Percentiles rank a stretch among this genome's conserved stretches.
phyloP scores from a whole-genome alignment of 129 eudicot genomes.

The Centrapalus pauciflorus region DNA sequence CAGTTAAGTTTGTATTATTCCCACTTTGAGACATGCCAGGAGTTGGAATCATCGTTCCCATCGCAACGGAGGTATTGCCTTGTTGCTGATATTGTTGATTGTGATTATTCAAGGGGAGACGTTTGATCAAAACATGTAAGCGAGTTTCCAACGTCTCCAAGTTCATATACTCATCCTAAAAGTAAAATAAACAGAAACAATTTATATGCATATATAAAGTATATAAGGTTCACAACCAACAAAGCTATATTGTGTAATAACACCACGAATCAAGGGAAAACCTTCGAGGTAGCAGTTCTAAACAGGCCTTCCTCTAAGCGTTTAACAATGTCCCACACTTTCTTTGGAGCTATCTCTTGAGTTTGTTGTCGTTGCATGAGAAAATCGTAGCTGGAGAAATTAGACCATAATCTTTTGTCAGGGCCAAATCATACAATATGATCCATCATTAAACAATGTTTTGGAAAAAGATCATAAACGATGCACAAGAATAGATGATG shows the following conservation, averaged over 20 bases:
- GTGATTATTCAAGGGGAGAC: conserved; percentile 33
- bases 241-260: neutral
- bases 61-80: conserved; percentile 47
- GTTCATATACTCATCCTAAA: conserved; percentile 79
- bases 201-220: neutral
- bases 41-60: conserved; percentile 89
- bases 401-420: neutral
- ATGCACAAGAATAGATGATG: too few species aligned
- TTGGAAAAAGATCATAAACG: too few species aligned
- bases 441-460: too few species aligned
- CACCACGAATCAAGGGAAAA: conserved; percentile 6
- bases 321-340: conserved; percentile 47
- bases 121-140: conserved; percentile 44
- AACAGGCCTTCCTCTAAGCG: conserved; percentile 78
- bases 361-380: conserved; percentile 49
- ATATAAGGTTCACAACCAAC: neutral
- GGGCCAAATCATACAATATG: neutral
- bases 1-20: conserved; percentile 45
- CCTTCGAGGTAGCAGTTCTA: conserved; percentile 61
- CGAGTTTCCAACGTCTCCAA: conserved; percentile 65
- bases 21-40: conserved; percentile 83
- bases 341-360: conserved; percentile 37
- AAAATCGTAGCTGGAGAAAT: conserved; percentile 50
- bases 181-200: neutral
- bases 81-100: conserved; percentile 55